These are phyloP conservation scores for Eucalyptus regnans DNA, from an alignment of 345 rosid genomes.

Conservation along the genomic window DNA sequence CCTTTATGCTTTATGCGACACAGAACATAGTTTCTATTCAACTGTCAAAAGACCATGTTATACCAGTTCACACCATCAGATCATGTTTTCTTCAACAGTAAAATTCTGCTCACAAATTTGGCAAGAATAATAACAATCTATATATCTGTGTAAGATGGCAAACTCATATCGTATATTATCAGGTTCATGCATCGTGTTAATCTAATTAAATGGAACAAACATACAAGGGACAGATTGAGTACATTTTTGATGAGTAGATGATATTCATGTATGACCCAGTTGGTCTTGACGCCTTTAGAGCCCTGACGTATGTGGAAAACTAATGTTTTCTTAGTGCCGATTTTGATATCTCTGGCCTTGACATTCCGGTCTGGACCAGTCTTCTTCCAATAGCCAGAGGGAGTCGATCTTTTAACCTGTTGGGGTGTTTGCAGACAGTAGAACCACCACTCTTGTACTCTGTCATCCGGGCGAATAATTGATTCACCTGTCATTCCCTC, in stretches of 20 bases:
- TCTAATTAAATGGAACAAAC: background rate
- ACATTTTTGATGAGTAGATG: background rate
- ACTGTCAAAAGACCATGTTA: background rate
- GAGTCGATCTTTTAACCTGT: background rate
- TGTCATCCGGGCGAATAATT: background rate
- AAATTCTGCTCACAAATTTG: background rate
- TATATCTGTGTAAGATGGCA: background rate
- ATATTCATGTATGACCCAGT: background rate
- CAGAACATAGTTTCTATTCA: background rate
- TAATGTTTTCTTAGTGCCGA: background rate
- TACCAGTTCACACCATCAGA: background rate
- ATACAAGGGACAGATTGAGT: background rate
- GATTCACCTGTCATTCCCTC: background rate
- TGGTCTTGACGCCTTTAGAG: background rate
- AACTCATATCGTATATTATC: background rate
- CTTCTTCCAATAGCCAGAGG: background rate
- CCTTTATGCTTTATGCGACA: background rate
- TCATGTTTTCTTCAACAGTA: background rate
- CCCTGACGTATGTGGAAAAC: background rate
- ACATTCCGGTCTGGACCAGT: background rate
- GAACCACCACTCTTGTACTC: background rate
- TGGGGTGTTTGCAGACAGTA: background rate
- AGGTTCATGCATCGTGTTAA: background rate
- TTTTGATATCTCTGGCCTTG: background rate
- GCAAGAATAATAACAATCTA: background rate